Evolutionary conservation across 257 asterid genomes (phyloP).

Genomic region (Ilex asprella): DNA sequence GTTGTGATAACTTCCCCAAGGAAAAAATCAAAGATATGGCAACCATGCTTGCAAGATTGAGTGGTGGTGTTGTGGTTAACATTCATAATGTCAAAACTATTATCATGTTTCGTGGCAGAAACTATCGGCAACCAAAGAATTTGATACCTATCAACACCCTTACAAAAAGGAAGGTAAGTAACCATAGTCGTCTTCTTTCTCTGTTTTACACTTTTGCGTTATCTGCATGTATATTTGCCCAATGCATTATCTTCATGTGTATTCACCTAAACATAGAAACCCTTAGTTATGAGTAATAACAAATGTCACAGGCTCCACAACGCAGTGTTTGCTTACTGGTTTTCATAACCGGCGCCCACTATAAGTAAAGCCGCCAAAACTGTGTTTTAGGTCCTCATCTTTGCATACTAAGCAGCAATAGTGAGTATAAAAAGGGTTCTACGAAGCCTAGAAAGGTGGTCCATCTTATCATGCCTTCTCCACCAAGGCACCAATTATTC

Average conservation of each 20-base stretch:
- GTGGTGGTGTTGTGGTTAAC: slow-evolving; percentile 88
- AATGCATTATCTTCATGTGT: background rate
- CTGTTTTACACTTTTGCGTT: background rate
- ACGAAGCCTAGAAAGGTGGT: background rate
- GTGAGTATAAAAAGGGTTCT: too few relatives aligned
- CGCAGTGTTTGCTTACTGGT: background rate
- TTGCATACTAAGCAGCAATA: background rate
- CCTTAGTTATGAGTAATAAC: background rate
- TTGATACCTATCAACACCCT: slow-evolving; percentile 92
- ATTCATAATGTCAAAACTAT: slow-evolving; percentile 80
- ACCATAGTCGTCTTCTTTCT: background rate
- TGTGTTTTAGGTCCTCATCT: background rate
- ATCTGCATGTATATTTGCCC: background rate
- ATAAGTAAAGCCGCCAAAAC: background rate
- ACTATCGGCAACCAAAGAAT: slow-evolving; percentile 94
- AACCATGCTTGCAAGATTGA: slow-evolving; percentile 80
- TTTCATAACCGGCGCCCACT: background rate
- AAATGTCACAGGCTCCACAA: background rate
- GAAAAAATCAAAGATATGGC: slow-evolving; percentile 97
- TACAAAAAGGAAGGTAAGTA: slow-evolving; percentile 79
- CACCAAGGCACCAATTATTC: too few relatives aligned
- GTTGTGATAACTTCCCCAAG: slow-evolving; percentile 90
- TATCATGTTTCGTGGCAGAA: slow-evolving; percentile 95
- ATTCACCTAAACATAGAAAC: background rate
- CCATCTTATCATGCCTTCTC: background rate